Evolutionary conservation across 2,329 filamentous ascomycete genomes (phyloP), one percentile per base, ranked within the genome.

Genomic region (Monosporascus sp.): DNA sequence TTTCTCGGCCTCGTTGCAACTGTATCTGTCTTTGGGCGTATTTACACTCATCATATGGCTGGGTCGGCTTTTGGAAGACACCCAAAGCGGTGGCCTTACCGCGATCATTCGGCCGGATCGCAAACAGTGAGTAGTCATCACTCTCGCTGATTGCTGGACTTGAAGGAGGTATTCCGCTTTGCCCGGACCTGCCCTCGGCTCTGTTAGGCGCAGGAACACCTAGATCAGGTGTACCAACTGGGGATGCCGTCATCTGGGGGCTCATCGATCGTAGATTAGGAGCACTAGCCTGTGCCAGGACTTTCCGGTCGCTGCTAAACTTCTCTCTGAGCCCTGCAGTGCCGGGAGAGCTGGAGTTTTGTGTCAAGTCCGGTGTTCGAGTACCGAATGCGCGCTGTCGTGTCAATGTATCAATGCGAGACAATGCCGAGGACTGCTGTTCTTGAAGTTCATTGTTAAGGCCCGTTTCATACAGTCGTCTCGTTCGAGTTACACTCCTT

Each of bases 1-100:
- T 83, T 52, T 87, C 86, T 25, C 86, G 81, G 27, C 85, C 88
- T 62, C 88, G 82, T 57, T 93, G 88, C 67, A 96, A 82, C 66
- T 91, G 88, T 47, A 89, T 74, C 64, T 96, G 88, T 45, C 90
- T 83, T 65, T 95, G 87, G 5, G 89, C 82, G 63, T 90, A 97
- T 63, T 90, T 88, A 20, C 86, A 83, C 64, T 97, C 92, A 62
- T 96, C 90, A 60, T 94, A 96, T 7, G 84, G 81, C 49, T 86
- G 82, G 2, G 75, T 72, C 1, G 91, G 89, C 65, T 90, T 90
- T 58, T 87, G 87, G 55, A 68, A 69, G 6, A 69, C 65, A 2
- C 65, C 67, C 17, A 69, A 59, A 48, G 66, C 65, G 22, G 66
- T 69, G 27, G 67, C 67, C 48, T 69, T 69, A 22, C 67, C 67